Evolutionary conservation across 495 filamentous ascomycete genomes (phyloP).

Genomic region (Pyronema omphalodes): DNA sequence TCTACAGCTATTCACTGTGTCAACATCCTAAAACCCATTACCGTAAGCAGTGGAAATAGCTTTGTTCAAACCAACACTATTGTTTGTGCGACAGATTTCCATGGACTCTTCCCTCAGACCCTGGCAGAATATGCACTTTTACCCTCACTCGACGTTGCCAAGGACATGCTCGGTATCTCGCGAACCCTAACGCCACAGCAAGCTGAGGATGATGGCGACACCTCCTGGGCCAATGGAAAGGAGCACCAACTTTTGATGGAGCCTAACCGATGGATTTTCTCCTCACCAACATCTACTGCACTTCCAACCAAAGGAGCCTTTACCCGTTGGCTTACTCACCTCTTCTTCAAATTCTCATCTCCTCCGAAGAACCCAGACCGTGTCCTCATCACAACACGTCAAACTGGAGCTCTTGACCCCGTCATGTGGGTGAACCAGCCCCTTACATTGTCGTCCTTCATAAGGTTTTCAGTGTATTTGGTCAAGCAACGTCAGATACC

Average conservation of each 20-base stretch:
- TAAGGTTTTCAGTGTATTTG: background rate
- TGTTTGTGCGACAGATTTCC: slow-evolving; percentile 10
- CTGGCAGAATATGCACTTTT: slow-evolving; percentile 22
- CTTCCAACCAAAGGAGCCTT: slow-evolving; percentile 7
- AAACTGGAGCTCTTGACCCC: background rate
- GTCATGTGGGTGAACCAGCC: background rate
- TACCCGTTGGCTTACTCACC: slow-evolving; percentile 22
- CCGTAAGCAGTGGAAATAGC: background rate
- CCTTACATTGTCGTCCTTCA: background rate
- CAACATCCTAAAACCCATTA: slow-evolving; percentile 15
- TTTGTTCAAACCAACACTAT: slow-evolving; percentile 19
- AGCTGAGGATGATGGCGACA: slow-evolving; percentile 8
- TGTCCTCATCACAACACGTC: no score
- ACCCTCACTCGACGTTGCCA: slow-evolving; percentile 1
- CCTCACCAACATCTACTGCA: background rate
- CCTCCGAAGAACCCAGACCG: slow-evolving; percentile 3
- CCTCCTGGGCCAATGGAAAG: background rate
- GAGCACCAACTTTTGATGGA: background rate
- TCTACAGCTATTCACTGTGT: slow-evolving; percentile 22
- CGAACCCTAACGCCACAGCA: background rate
- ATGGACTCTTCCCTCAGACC: slow-evolving; percentile 6
- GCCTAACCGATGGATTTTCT: slow-evolving; percentile 1
- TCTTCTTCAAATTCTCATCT: slow-evolving; percentile 26
- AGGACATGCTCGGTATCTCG: background rate
- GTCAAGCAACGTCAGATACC: background rate